Percentiles rank a stretch among this genome's conserved stretches.
These are phyloP conservation scores for Tetrapisispora arboricola DNA, from an alignment of 805 yeast genomes.

Conservation along the genomic window DNA sequence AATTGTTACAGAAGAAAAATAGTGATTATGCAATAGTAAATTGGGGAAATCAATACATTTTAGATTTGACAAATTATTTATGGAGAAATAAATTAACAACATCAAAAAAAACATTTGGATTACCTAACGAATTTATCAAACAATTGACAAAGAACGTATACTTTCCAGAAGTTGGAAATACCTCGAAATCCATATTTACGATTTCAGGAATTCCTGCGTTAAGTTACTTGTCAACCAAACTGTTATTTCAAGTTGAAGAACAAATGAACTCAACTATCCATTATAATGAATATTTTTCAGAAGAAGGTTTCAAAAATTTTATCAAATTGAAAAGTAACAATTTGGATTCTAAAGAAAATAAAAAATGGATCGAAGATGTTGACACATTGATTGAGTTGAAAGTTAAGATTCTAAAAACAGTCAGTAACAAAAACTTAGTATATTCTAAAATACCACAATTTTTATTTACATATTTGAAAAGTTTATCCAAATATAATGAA, in stretches of 20 bases:
- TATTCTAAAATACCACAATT: slow-evolving; percentile 41
- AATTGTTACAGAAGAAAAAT: slow-evolving; percentile 8
- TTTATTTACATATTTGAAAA: slow-evolving; percentile 43
- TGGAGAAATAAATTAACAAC: slow-evolving; percentile 22
- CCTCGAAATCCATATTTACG: slow-evolving; percentile 12
- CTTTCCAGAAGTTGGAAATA: slow-evolving; percentile 7
- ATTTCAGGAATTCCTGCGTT: slow-evolving; percentile 20
- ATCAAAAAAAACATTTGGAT: slow-evolving; percentile 11
- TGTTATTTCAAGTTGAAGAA: slow-evolving; percentile 9
- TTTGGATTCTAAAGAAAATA: neutral
- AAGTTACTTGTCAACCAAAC: slow-evolving; percentile 10
- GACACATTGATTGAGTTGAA: slow-evolving; percentile 37
- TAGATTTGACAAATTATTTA: slow-evolving; percentile 23
- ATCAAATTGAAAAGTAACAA: neutral
- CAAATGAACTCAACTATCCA: slow-evolving; percentile 1
- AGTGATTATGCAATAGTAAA: slow-evolving; percentile 12
- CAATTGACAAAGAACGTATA: slow-evolving; percentile 8
- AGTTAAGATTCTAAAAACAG: slow-evolving; percentile 33
- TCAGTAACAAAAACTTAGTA: slow-evolving; percentile 28
- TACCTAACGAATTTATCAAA: slow-evolving; percentile 19
- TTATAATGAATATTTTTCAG: slow-evolving; percentile 11
- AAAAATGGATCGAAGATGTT: slow-evolving; percentile 10
- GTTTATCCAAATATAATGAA: slow-evolving; percentile 29
- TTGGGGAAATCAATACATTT: slow-evolving; percentile 17
- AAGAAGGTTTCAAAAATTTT: slow-evolving; percentile 16